A percentile compares a stretch with the other conserved stretches of the same genome.
Conservation (phyloP, 441 rosid species). For the Aquilaria agallochum region DNA sequence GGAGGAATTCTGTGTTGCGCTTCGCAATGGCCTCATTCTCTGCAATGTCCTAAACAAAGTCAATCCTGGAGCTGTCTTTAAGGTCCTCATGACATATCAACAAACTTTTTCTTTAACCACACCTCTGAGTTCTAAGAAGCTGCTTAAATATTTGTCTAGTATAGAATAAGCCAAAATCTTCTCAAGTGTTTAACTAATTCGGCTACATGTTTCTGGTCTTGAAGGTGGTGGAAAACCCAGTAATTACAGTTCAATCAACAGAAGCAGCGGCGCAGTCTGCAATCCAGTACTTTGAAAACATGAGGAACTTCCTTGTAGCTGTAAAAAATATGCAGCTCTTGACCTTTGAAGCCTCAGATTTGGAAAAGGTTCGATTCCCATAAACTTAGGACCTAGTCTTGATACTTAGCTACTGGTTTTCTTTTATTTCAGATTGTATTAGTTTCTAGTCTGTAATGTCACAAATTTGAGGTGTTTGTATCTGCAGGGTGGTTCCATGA, state of each 20-base stretch:
- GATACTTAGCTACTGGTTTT: background rate
- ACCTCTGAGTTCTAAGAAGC: too few relatives aligned
- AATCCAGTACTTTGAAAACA: constrained; percentile 92
- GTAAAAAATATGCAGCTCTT: constrained; percentile 92
- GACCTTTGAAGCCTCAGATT: constrained; percentile 91
- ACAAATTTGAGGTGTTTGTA: background rate
- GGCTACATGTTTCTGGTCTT: background rate
- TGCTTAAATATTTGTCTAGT: too few relatives aligned
- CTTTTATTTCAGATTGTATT: constrained; percentile 6
- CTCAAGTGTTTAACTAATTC: background rate
- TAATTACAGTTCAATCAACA: constrained; percentile 57
- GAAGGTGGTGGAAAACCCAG: constrained; percentile 86
- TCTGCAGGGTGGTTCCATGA: constrained; percentile 88
- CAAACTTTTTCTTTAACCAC: too few relatives aligned
- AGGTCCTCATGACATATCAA: constrained; percentile 34
- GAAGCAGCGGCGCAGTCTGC: constrained; percentile 98
- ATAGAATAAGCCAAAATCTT: background rate
- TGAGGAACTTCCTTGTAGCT: constrained; percentile 91
- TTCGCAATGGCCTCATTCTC: constrained; percentile 92
- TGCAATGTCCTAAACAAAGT: constrained; percentile 98
- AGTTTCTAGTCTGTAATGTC: background rate
- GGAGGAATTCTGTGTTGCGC: constrained; percentile 69
- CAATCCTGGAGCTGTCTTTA: constrained; percentile 89
- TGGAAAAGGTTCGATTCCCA: constrained; percentile 62
- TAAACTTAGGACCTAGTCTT: too few relatives aligned